These are phyloP conservation scores for Solanum sitiens DNA, from an alignment of 257 asterid genomes.

Conservation along the genomic window DNA sequence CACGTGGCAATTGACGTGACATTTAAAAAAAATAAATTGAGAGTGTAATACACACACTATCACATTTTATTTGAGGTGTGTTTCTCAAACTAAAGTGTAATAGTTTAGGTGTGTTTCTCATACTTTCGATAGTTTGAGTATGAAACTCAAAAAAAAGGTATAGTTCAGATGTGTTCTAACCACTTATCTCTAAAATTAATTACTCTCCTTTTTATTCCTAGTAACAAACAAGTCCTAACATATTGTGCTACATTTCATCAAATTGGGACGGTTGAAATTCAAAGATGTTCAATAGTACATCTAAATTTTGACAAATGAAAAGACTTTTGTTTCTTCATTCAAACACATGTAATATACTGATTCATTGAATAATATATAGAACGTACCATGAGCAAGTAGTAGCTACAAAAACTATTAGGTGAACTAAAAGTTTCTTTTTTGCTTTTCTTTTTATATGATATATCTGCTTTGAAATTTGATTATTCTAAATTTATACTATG, in stretches of 20 bases:
- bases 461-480: rapidly evolving
- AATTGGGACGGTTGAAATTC: not conserved
- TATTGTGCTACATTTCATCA: not conserved
- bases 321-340: not conserved
- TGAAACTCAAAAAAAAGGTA: too few relatives aligned
- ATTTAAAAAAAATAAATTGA: too few relatives aligned
- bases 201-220: rapidly evolving
- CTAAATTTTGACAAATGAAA: not conserved
- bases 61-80: too few relatives aligned
- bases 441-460: rapidly evolving
- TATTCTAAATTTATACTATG: rapidly evolving
- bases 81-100: too few relatives aligned
- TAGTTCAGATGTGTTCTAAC: too few relatives aligned
- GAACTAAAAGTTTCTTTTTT: not conserved
- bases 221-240: too few relatives aligned
- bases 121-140: too few relatives aligned
- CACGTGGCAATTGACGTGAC: too few relatives aligned
- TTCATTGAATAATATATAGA: not conserved
- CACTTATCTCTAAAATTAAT: too few relatives aligned
- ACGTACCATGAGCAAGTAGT: not conserved
- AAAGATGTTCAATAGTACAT: not conserved
- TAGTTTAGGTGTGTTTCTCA: too few relatives aligned
- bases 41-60: too few relatives aligned
- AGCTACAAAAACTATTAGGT: not conserved
- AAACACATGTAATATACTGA: not conserved